These are phyloP conservation scores for Populus tremula DNA, from an alignment of 345 rosid genomes.

Conservation along the genomic window DNA sequence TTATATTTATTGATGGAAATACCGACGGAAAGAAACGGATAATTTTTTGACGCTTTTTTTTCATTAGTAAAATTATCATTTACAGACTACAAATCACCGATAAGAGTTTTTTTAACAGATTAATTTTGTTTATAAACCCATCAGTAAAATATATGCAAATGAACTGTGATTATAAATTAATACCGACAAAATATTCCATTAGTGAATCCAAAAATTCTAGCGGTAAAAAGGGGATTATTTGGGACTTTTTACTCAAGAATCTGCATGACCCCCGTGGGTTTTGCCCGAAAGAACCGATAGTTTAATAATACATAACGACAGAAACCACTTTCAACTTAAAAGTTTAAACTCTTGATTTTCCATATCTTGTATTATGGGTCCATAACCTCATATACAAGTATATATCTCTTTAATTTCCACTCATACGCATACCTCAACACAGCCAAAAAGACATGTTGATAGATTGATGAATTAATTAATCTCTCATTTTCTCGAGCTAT, in stretches of 20 bases:
- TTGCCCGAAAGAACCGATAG: too few relatives aligned
- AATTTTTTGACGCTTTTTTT: too few relatives aligned
- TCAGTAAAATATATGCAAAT: too few relatives aligned
- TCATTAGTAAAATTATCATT: too few relatives aligned
- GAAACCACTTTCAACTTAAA: not conserved
- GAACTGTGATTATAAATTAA: too few relatives aligned
- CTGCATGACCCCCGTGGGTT: too few relatives aligned
- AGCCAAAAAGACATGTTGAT: not conserved
- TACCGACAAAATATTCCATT: accelerated
- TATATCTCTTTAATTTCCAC: not conserved
- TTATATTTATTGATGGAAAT: too few relatives aligned
- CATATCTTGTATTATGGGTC: not conserved
- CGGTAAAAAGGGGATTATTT: too few relatives aligned
- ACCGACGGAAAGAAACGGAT: accelerated
- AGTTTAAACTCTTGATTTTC: not conserved
- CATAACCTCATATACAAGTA: not conserved
- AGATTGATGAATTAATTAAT: not conserved
- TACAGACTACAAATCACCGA: accelerated
- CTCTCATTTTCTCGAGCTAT: not conserved
- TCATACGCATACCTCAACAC: not conserved
- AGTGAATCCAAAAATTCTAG: too few relatives aligned
- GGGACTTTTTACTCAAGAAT: too few relatives aligned
- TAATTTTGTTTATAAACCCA: too few relatives aligned
- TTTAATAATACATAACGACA: not conserved
- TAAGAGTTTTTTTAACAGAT: accelerated